Percentiles rank a stretch among this genome's conserved stretches.
Evolutionary conservation across 257 asterid species (phyloP).

Genomic region (Cynanchum wilfordii): DNA sequence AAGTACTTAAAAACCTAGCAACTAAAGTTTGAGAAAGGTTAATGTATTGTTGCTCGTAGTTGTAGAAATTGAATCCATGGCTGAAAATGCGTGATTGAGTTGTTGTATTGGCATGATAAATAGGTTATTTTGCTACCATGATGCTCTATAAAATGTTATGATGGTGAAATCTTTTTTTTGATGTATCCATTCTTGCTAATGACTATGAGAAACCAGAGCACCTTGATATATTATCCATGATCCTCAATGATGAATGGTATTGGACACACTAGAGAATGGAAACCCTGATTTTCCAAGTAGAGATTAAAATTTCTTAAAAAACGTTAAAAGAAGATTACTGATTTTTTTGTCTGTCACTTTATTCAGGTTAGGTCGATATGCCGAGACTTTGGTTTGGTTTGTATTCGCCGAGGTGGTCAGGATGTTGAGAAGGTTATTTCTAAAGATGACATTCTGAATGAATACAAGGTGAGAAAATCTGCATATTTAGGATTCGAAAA

Average conservation of each 20-base stretch:
- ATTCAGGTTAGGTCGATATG: slow-evolving; percentile 63
- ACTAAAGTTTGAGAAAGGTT: neutral
- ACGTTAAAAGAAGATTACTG: neutral
- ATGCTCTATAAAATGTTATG: neutral
- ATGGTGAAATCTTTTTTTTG: neutral
- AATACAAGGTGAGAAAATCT: slow-evolving; percentile 44
- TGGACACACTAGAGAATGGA: neutral
- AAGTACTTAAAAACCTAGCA: neutral
- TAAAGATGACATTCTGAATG: slow-evolving; percentile 53
- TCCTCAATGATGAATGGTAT: neutral
- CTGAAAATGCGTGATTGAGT: neutral
- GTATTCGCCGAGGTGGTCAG: slow-evolving; percentile 70
- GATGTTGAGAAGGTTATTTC: slow-evolving; percentile 60
- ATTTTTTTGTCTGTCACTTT: neutral
- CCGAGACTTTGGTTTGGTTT: slow-evolving; percentile 80
- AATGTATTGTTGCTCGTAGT: neutral
- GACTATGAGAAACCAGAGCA: neutral
- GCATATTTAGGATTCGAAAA: neutral
- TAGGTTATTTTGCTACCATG: neutral
- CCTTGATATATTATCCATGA: neutral
- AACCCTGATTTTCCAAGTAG: neutral
- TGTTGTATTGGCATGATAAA: neutral
- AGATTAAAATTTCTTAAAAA: neutral
- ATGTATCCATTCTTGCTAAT: neutral
- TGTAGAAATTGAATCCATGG: neutral